Conservation (phyloP, 1,284 basidiomycete species). For the Cerrena zonata region DNA sequence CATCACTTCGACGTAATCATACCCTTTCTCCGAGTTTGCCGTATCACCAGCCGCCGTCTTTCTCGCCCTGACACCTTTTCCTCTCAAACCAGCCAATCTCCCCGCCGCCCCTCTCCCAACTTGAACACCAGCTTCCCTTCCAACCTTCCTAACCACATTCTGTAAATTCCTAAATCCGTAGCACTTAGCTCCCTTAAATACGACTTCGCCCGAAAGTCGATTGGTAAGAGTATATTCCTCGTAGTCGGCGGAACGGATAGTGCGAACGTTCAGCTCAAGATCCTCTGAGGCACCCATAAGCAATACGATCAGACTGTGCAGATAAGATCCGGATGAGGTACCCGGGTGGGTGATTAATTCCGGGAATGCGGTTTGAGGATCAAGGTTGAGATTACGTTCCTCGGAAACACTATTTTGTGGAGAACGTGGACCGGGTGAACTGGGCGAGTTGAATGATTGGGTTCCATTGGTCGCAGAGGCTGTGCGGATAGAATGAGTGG, state of each 20-base stretch:
- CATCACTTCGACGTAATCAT: constrained; percentile 99
- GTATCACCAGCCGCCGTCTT: constrained; percentile 27
- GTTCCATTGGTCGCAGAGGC: no score
- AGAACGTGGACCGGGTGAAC: constrained; percentile 9
- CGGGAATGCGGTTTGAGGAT: constrained; percentile 39
- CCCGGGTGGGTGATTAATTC: constrained; percentile 77
- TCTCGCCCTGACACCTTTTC: constrained; percentile 25
- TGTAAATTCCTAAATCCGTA: constrained; percentile 98
- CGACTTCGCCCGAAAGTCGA: constrained; percentile 44
- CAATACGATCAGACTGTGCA: constrained; percentile 65
- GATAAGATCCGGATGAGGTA: constrained; percentile 89
- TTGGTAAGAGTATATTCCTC: constrained; percentile 57
- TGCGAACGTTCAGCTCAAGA: constrained; percentile 53
- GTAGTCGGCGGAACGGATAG: constrained; percentile 61
- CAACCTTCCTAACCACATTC: constrained; percentile 91
- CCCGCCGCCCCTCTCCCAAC: constrained; percentile 65
- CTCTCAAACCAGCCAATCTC: constrained; percentile 35
- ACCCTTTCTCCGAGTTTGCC: constrained; percentile 45
- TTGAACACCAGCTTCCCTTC: constrained; percentile 75
- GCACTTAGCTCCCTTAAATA: constrained; percentile 91
- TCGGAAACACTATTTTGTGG: background rate
- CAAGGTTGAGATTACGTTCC: constrained; percentile 3
- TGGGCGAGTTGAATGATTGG: constrained; percentile 14
- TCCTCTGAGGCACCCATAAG: constrained; percentile 31
- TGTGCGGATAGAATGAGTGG: constrained; percentile 7